Evolutionary conservation across 2,329 filamentous ascomycete genomes (phyloP).

Genomic region (Ophiocordyceps sinensis): DNA sequence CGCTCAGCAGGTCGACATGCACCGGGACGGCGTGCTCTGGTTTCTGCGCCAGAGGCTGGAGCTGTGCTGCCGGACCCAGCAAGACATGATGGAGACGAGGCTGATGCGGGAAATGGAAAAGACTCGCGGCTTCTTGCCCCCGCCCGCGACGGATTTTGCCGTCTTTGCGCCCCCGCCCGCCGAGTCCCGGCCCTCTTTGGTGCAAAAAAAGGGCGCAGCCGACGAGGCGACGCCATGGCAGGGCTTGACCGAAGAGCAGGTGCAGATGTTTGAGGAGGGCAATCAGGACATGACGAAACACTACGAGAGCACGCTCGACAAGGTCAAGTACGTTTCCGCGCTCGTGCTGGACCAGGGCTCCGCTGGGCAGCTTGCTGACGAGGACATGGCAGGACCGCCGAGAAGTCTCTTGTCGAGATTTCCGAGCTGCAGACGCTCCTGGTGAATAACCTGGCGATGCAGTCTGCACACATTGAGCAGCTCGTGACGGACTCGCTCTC

Average conservation of each 20-base stretch:
- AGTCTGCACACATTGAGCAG: constrained; percentile 80
- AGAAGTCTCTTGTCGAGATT: constrained; percentile 85
- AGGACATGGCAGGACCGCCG: constrained; percentile 50
- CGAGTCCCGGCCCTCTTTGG: constrained; percentile 2
- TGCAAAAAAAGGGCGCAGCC: constrained; percentile 2
- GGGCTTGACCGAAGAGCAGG: constrained; percentile 65
- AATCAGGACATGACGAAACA: constrained; percentile 88
- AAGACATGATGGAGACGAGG: constrained; percentile 84
- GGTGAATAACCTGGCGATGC: constrained; percentile 69
- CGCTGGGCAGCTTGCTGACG: constrained; percentile 1
- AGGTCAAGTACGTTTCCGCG: constrained; percentile 65
- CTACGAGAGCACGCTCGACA: constrained; percentile 85
- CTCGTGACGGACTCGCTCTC: constrained; percentile 70
- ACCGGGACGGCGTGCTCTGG: constrained; percentile 75
- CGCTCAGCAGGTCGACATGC: constrained; percentile 49
- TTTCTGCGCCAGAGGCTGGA: constrained; percentile 64
- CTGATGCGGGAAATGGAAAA: constrained; percentile 76
- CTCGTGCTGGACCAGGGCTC: too few species aligned
- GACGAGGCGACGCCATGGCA: constrained; percentile 17
- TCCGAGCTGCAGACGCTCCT: constrained; percentile 83
- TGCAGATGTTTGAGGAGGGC: constrained; percentile 86
- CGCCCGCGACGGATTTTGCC: constrained; percentile 17
- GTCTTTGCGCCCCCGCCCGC: constrained; percentile 12
- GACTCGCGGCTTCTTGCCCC: constrained; percentile 60
- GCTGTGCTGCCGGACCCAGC: constrained; percentile 62